Evolutionary conservation across 805 yeast genomes (phyloP), one percentile per base, ranked within the genome.

Genomic region (Lipomyces lipofer): DNA sequence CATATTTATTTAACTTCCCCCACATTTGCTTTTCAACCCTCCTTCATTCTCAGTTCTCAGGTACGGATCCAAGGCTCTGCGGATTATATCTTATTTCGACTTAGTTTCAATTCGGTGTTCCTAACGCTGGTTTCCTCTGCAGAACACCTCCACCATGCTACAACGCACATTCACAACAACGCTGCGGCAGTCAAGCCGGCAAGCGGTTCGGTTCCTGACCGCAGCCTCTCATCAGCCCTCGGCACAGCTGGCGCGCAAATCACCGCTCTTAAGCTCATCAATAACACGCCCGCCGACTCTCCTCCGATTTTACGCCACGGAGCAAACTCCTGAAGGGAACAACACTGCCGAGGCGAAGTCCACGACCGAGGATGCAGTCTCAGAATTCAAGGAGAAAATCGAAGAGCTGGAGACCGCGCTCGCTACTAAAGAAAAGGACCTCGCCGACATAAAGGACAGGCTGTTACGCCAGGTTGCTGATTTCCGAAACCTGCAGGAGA

Each of bases 401-500:
- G 58, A 52, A n/a, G 67, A 65, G 43, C 63, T 84, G 58, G 75
- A 80, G 66, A 73, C 72, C 25, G 82, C 85, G 68, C 73, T 82
- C 59, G 78, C 72, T 32, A 75, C 76, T 51, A 88, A 74, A 64
- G 74, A 70, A 61, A 73, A 74, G 60, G 96, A 90, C 60, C 76
- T 78, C 60, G 90, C 90, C 24, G 89, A 86, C 64, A 75, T 86
- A 74, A 90, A 88, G 71, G 95, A 89, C 71, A 83, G 84, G 64
- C 84, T 86, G 67, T 78, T 88, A 53, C 82, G 95, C 64, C 79
- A 95, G 22, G 79, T 89, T 53, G 96, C 97, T 24, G 97, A 90
- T 71, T 91, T 89, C 84, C 83, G 96, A 66, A 89, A 88, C 73
- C 77, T 90, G 65, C 97, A 90, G 76, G 92, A 87, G 68, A 84